Evolutionary conservation across 2,329 filamentous ascomycete species (phyloP), one percentile per base, ranked within the genome.

Genomic region (Trichoderma sp.): DNA sequence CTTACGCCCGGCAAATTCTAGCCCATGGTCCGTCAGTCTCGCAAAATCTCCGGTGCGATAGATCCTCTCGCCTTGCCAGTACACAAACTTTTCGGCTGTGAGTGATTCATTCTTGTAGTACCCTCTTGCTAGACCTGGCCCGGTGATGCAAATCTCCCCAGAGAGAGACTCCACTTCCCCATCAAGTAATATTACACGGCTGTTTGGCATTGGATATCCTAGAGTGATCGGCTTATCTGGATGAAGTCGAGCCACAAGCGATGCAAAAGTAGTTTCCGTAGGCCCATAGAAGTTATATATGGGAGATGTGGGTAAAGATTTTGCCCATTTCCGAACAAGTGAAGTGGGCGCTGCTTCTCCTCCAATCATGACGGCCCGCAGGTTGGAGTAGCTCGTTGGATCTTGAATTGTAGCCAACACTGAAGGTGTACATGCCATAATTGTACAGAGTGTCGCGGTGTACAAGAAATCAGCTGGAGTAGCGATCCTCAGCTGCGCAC

Each of bases 211-310:
- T 48, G 57, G 57, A 35, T 19, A 22, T 17, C 57, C 57, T 9
- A 60, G 10, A 22, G 57, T 60, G 13, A 60, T 60, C 10, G 57
- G 57, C 57, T 60, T 60, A 17, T 60, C 39, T 10, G 27, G 37
- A 13, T 60, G 15, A 8, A 60, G 37, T 3, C 39, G 39, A 32
- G 57, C 42, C 27, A 60, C 57, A 2, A 60, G 57, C 12, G 25
- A 60, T 10, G 57, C 57, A 60, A 60, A 48, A 13, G 57, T 60
- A 15, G 57, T 48, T 19, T 60, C 57, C 17, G 57, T 60, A 32
- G 57, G 57, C 2, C 57, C 57, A 4, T 60, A 60, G 12, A 60
- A 45, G 29, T 60, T 60, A 2, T 60, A 60, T 19, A 60, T 60
- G n/a, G 57, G 10, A 34, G 57, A 48, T 4, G n/a, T 60, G 7